These are phyloP conservation scores for Myxozyma udenii DNA, from an alignment of 805 yeast genomes.

Conservation along the genomic window DNA sequence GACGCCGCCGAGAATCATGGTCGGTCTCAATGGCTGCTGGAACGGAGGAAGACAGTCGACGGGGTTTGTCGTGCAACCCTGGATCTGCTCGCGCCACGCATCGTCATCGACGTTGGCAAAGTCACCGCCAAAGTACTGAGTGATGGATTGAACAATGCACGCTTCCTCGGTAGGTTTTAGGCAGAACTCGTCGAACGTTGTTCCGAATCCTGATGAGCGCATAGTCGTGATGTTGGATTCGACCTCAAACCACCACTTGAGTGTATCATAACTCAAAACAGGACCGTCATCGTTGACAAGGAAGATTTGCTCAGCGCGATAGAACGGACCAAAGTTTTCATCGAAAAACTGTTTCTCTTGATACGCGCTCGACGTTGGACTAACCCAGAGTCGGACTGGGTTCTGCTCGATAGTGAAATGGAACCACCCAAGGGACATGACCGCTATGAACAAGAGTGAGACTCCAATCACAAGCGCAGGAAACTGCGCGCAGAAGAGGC, in stretches of 20 bases:
- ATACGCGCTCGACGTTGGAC: constrained; percentile 67
- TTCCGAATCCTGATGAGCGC: constrained; percentile 33
- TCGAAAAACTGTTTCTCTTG: constrained; percentile 69
- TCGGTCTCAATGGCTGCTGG: constrained; percentile 81
- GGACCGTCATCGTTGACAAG: constrained; percentile 66
- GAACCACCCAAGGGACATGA: constrained; percentile 53
- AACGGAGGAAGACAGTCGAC: constrained; percentile 86
- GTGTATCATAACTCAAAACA: constrained; percentile 63
- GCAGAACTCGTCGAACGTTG: constrained; percentile 63
- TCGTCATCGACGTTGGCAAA: constrained; percentile 47
- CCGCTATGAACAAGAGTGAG: constrained; percentile 43
- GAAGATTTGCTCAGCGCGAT: constrained; percentile 79
- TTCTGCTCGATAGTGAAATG: constrained; percentile 63
- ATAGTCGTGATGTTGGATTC: constrained; percentile 53
- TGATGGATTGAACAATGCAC: constrained; percentile 82
- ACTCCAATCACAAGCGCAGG: constrained; percentile 55
- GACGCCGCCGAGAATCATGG: constrained; percentile 65
- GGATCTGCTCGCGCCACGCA: constrained; percentile 56
- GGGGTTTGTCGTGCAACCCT: constrained; percentile 70
- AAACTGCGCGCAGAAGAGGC: constrained; percentile 56
- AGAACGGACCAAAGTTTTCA: constrained; percentile 84
- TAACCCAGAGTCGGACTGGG: constrained; percentile 89
- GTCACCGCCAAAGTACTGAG: constrained; percentile 80
- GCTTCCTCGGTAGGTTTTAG: constrained; percentile 75
- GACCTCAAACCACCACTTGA: constrained; percentile 86